Evolutionary conservation across 257 asterid species (phyloP), one percentile per base, ranked within the genome.

Genomic region (Fraxinus excelsior): DNA sequence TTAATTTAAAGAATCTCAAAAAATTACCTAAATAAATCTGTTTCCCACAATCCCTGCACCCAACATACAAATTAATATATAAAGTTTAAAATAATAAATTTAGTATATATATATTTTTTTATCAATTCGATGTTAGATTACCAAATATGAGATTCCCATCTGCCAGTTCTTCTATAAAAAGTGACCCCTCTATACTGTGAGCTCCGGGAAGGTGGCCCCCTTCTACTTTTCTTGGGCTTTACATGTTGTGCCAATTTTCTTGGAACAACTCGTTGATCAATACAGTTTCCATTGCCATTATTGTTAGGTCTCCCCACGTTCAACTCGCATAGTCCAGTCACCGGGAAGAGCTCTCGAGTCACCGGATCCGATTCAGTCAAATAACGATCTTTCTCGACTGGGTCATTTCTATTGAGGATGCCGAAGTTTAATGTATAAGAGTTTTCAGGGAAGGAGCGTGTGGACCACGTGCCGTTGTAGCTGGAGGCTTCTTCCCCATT

Each of bases 141-240:
- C 95, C 92, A 90, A 16, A 90, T 90, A 74, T 90, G 95, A 7
- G 95, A 90, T 69, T 90, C 94, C 95, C 92, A 90, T 85, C 92
- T 79, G 53, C 95, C 92, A 16, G 95, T 90, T 76, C 95, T 86
- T 77, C 95, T 77, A 71, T 90, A 90, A 80, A 90, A 90, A 68
- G 95, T 88, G 21, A 90, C 92, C n/a, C 95, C 95, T 65, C 92
- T 84, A 49, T 88, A 90, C 77, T 90, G 91, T 12, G 95, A 90
- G 75, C 92, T 90, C 53, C 88, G 77, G 7, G 95, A 90, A 83
- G 90, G 80, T 67, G 92, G 95, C 18, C 92, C 92, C 72, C 92
- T 77, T 60, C 92, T 80, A 80, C 92, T 90, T 76, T 85, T 90
- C 84, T 73, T 85, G 53, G 76, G 87, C 72, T 78, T 79, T 5